Conservation (phyloP, 2,329 filamentous ascomycete genomes). For the Pseudogymnoascus sp. region DNA sequence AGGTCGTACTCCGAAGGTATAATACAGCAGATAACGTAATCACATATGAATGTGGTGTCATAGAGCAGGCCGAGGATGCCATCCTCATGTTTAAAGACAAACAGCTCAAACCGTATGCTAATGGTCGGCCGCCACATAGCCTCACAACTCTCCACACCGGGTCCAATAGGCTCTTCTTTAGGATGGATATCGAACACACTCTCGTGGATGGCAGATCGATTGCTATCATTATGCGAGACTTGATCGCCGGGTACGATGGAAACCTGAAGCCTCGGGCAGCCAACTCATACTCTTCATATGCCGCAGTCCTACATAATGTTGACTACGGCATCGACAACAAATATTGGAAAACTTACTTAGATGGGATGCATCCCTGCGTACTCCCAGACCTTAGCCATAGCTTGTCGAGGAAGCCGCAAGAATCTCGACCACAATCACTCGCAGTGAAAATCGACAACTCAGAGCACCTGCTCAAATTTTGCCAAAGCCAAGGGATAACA, state of each 20-base stretch:
- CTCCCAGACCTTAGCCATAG: conserved; percentile 27
- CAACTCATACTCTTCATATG: conserved; percentile 17
- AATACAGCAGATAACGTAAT: not conserved
- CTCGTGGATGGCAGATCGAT: conserved; percentile 42
- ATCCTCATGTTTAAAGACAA: not conserved
- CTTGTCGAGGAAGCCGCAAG: not conserved
- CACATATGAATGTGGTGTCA: not conserved
- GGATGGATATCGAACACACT: conserved; percentile 40
- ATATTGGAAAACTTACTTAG: conserved; percentile 25
- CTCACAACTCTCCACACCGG: conserved; percentile 37
- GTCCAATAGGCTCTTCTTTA: conserved; percentile 32
- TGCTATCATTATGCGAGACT: conserved; percentile 36
- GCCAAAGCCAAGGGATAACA: conserved; percentile 29
- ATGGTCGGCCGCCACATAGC: conserved; percentile 32
- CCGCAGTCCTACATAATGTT: conserved; percentile 28
- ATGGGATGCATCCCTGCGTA: conserved; percentile 23
- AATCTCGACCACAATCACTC: conserved; percentile 17
- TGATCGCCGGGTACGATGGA: conserved; percentile 35
- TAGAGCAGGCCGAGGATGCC: not conserved
- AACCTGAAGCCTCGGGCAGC: conserved; percentile 22
- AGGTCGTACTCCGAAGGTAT: conserved; percentile 19
- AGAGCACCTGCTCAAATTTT: conserved; percentile 27
- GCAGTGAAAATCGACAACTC: conserved; percentile 12
- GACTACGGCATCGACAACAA: conserved; percentile 29
- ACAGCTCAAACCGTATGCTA: conserved; percentile 8